A percentile compares a stretch with the other conserved stretches of the same genome.
phyloP scores from a whole-genome alignment of 306 rosid genomes.

The Hylodesmum podocarpum region DNA sequence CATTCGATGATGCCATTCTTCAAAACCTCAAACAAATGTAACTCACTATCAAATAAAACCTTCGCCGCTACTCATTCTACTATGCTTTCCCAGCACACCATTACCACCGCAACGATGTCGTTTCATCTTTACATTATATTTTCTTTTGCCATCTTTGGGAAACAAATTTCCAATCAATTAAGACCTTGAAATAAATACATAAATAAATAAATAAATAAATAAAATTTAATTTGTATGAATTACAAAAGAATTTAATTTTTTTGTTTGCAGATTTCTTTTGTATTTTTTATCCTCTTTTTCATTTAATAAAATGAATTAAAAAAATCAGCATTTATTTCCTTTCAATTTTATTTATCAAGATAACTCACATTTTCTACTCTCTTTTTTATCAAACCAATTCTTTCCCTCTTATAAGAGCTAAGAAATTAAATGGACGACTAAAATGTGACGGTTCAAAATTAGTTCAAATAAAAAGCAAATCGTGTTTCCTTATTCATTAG shows the following conservation, averaged over 20 bases:
- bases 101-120: neutral
- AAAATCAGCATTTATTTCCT: too few relatives aligned
- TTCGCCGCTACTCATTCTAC: neutral
- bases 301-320: too few relatives aligned
- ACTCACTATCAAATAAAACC: neutral
- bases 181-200: neutral
- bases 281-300: too few relatives aligned
- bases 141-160: neutral
- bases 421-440: too few relatives aligned
- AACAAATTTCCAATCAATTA: neutral
- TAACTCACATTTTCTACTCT: too few relatives aligned
- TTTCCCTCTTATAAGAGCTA: too few relatives aligned
- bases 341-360: too few relatives aligned
- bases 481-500: too few relatives aligned
- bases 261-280: too few relatives aligned
- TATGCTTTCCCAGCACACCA: neutral
- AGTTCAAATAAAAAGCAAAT: too few relatives aligned
- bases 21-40: neutral
- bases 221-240: neutral
- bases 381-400: too few relatives aligned
- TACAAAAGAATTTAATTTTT: neutral
- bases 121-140: neutral
- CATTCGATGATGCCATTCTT: conserved; percentile 60
- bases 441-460: too few relatives aligned
- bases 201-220: neutral